phyloP scores from a whole-genome alignment of 2,329 filamentous ascomycete genomes.

The Aspergillus piperis region DNA sequence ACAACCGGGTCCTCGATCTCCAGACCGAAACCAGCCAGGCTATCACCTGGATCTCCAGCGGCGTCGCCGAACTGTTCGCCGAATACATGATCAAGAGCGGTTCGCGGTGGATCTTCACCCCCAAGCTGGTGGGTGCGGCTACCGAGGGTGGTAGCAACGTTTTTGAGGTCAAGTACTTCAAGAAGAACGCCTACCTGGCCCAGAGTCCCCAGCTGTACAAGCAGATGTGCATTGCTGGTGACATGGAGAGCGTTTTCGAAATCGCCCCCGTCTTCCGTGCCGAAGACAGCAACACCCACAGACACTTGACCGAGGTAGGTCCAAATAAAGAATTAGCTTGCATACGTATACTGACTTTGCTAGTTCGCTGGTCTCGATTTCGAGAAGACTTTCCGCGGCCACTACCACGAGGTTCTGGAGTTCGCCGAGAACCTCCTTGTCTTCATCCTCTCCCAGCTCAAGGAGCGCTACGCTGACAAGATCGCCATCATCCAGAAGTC shows the following conservation, averaged over 20 bases:
- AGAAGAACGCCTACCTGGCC: slow-evolving; percentile 70
- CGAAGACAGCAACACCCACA: slow-evolving; percentile 67
- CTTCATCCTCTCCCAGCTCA: slow-evolving; percentile 50
- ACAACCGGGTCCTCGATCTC: slow-evolving; percentile 92
- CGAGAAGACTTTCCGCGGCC: slow-evolving; percentile 52
- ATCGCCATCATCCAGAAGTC: slow-evolving; percentile 51
- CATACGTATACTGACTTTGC: slow-evolving; percentile 19
- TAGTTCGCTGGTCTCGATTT: slow-evolving; percentile 56
- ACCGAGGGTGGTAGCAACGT: slow-evolving; percentile 93
- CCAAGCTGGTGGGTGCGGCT: slow-evolving; percentile 83
- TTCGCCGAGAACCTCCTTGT: slow-evolving; percentile 53
- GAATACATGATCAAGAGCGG: slow-evolving; percentile 74
- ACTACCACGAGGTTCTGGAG: slow-evolving; percentile 54
- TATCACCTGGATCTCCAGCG: slow-evolving; percentile 71
- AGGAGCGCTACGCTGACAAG: slow-evolving; percentile 47
- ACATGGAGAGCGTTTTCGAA: slow-evolving; percentile 65
- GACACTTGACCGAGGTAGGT: slow-evolving; percentile 63
- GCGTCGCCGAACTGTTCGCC: slow-evolving; percentile 69
- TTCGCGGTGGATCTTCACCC: slow-evolving; percentile 84
- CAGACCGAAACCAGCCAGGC: slow-evolving; percentile 88
- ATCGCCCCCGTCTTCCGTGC: slow-evolving; percentile 68
- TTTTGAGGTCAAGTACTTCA: slow-evolving; percentile 88
- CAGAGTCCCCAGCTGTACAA: slow-evolving; percentile 68
- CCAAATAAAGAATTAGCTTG: background rate
- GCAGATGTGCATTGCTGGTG: slow-evolving; percentile 67